Evolutionary conservation across 805 yeast species (phyloP).

Genomic region (Dipodascopsis uninucleata): DNA sequence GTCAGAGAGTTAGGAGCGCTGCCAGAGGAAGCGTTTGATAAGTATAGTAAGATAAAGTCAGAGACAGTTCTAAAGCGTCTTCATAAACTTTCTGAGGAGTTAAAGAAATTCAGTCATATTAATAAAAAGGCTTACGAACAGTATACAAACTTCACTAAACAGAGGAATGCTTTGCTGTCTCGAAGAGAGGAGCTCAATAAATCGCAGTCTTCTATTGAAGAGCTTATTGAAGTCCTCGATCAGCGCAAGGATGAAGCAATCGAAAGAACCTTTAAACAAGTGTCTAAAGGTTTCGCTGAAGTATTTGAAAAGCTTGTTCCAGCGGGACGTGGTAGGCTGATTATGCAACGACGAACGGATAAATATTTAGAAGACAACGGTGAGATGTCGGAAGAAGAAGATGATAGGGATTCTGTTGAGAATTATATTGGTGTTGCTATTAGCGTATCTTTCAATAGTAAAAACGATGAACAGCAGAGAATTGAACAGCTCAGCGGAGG

Average conservation of each 20-base stretch:
- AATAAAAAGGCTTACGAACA: slow-evolving; percentile 90
- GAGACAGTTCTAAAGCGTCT: slow-evolving; percentile 51
- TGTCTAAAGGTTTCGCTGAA: slow-evolving; percentile 65
- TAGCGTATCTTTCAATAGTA: slow-evolving; percentile 83
- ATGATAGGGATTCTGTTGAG: slow-evolving; percentile 42
- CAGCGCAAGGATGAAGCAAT: slow-evolving; percentile 81
- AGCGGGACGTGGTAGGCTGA: slow-evolving; percentile 67
- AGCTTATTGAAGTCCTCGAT: slow-evolving; percentile 64
- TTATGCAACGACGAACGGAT: slow-evolving; percentile 51
- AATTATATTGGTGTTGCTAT: slow-evolving; percentile 79
- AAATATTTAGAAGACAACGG: slow-evolving; percentile 29
- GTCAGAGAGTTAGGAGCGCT: slow-evolving; percentile 83
- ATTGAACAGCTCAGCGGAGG: slow-evolving; percentile 95
- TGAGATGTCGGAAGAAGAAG: slow-evolving; percentile 28
- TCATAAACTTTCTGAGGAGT: slow-evolving; percentile 51
- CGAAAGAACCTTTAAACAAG: slow-evolving; percentile 68
- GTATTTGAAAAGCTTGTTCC: slow-evolving; percentile 83
- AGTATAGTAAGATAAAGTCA: slow-evolving; percentile 46
- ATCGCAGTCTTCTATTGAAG: slow-evolving; percentile 69
- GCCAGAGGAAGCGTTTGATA: slow-evolving; percentile 75
- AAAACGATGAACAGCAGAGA: slow-evolving; percentile 76
- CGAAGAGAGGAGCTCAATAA: slow-evolving; percentile 67
- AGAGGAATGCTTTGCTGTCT: slow-evolving; percentile 59
- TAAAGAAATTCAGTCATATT: slow-evolving; percentile 68
- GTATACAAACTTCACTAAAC: slow-evolving; percentile 64